These are phyloP conservation scores for Solanum ossicruentum DNA, from an alignment of 257 asterid genomes.

Conservation along the genomic window DNA sequence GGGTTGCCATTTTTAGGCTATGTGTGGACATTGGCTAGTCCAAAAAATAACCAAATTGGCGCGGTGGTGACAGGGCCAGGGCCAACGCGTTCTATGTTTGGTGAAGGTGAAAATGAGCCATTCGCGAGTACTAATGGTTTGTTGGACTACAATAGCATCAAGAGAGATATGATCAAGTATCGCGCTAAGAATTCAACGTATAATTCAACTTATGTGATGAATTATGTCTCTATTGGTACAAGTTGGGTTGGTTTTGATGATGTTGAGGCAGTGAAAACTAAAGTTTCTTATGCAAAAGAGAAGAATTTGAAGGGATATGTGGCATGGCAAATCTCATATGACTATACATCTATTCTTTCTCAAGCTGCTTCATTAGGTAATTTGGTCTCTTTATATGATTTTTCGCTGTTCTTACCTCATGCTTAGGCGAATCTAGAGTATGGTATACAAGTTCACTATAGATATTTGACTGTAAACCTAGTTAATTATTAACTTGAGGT, in stretches of 20 bases:
- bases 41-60: neutral
- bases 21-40: neutral
- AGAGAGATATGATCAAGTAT: neutral
- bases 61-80: neutral
- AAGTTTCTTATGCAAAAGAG: conserved; percentile 10
- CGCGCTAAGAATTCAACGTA: neutral
- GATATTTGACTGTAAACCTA: too few relatives aligned
- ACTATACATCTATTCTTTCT: conserved; percentile 5
- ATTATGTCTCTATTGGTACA: conserved; percentile 1
- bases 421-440: neutral
- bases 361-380: neutral
- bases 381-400: neutral
- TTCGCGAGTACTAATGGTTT: neutral
- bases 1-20: neutral
- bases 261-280: conserved; percentile 7
- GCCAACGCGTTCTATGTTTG: neutral
- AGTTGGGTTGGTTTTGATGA: conserved; percentile 17
- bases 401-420: neutral
- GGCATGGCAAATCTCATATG: neutral
- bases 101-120: neutral
- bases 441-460: neutral
- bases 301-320: conserved; percentile 1
- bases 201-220: conserved; percentile 9
- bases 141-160: neutral
- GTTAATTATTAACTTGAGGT: too few relatives aligned